Evolutionary conservation across 345 rosid species (phyloP), one percentile per base, ranked within the genome.

Genomic region (Lumnitzera littorea): DNA sequence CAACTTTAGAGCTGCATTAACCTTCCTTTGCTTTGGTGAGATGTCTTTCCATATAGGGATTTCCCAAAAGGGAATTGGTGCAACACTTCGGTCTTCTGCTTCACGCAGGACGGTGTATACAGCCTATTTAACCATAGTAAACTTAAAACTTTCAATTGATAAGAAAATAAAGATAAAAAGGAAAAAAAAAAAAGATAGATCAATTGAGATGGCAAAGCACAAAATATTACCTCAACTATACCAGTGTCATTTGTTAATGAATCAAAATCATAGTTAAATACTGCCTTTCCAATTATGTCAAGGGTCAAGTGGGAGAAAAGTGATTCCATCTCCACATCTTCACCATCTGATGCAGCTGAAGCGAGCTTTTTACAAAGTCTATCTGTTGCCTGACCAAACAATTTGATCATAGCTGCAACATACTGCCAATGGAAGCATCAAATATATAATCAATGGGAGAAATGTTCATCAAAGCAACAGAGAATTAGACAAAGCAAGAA

Each of bases 71-170:
- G 98, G 96, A 67, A 92, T 81, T 55, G 98, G 98, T 41, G 96
- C 68, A 70, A 92, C 87, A 72, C 98, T 92, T 65, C 98, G 78
- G 58, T 92, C 96, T 72, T 92, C 98, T 59, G 98, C 98, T 74
- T 92, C 98, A 66, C 96, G 78, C 65, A 92, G 59, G 66, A 89
- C 89, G 15, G 91, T 84, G 71, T 92, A 92, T 50, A 92, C 96
- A 64, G 98, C 98, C 98, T 92, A 67, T 51, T 24, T 51, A 29
- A 12, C 20, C 29, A 46, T 46, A 8, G 41, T 15, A 50, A 48
- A 15, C 15, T 54, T 41, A 24, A 24, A 20, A 57, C 20, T 20
- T 27, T 50, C 23, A 15, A 56, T 23, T 50, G 15, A 17, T 29
- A 51, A 41, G 17, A 50, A 1, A 43, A 11, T 46, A 11, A 41